Percentiles rank a stretch among this genome's conserved stretches.
Conservation (phyloP, 306 rosid genomes). For the Malus sylvestris region DNA sequence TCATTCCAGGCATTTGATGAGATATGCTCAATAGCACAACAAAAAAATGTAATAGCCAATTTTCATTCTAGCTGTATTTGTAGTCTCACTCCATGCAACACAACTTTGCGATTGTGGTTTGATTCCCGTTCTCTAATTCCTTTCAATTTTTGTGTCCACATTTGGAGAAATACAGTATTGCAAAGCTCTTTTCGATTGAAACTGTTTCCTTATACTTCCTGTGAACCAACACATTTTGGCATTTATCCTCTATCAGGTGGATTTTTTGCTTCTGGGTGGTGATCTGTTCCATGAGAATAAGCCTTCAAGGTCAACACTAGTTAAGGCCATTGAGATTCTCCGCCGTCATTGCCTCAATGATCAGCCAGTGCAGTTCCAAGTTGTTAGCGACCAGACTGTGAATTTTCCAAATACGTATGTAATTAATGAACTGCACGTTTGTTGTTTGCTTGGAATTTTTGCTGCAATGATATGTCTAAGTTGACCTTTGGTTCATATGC, state of each 20-base stretch:
- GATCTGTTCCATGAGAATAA: slow-evolving; percentile 97
- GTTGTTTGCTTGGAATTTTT: not conserved
- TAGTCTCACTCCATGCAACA: not conserved
- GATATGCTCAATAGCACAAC: slow-evolving; percentile 79
- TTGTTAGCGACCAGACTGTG: slow-evolving; percentile 92
- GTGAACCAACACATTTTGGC: not conserved
- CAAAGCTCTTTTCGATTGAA: not conserved
- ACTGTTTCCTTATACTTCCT: not conserved
- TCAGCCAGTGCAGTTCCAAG: slow-evolving; percentile 81
- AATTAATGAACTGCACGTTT: slow-evolving; percentile 4
- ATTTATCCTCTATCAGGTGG: slow-evolving; percentile 37
- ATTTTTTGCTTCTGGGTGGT: slow-evolving; percentile 75
- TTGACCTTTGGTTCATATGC: not conserved
- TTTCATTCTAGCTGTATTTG: not conserved
- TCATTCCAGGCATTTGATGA: slow-evolving; percentile 88
- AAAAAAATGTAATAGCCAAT: slow-evolving; percentile 32
- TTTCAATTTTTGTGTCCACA: not conserved
- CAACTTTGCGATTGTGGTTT: not conserved
- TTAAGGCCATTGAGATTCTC: slow-evolving; percentile 82
- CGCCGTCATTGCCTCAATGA: slow-evolving; percentile 84
- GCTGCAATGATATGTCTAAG: not conserved
- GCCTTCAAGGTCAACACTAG: slow-evolving; percentile 84
- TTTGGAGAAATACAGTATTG: not conserved
- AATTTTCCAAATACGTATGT: slow-evolving; percentile 77
- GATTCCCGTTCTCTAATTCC: not conserved